A percentile compares a stretch with the other conserved stretches of the same genome.
phyloP scores from a whole-genome alignment of 805 yeast genomes.

The Henningerozyma blattae region DNA sequence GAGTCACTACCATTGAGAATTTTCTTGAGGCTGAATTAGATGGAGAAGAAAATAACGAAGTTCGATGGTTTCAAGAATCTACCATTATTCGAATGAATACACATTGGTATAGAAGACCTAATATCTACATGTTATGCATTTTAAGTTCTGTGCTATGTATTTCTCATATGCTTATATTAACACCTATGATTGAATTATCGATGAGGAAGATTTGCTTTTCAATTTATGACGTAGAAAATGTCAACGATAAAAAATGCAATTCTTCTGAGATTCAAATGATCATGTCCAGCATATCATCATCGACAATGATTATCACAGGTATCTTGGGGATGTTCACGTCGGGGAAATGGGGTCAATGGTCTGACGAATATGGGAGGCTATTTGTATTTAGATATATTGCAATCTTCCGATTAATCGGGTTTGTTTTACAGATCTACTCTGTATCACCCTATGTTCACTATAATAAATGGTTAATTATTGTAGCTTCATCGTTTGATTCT shows the following conservation, averaged over 20 bases:
- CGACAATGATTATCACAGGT: conserved; percentile 30
- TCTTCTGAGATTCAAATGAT: conserved; percentile 30
- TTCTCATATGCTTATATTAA: conserved; percentile 27
- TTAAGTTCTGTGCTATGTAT: conserved; percentile 33
- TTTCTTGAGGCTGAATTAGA: too few species aligned
- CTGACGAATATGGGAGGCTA: conserved; percentile 56
- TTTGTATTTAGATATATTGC: conserved; percentile 31
- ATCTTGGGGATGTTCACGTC: conserved; percentile 38
- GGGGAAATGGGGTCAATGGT: conserved; percentile 50
- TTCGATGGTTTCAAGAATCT: too few species aligned
- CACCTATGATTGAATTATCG: conserved; percentile 28
- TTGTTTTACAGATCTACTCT: conserved; percentile 9
- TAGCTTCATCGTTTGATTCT: conserved; percentile 34
- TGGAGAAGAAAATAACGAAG: too few species aligned
- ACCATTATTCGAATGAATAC: too few species aligned
- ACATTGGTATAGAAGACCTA: conserved; percentile 51
- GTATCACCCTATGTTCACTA: conserved; percentile 28
- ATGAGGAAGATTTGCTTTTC: conserved; percentile 32
- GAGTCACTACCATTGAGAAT: too few species aligned
- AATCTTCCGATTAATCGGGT: conserved; percentile 13
- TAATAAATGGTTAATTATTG: conserved; percentile 29
- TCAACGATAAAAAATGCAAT: conserved; percentile 21
- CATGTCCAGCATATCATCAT: conserved; percentile 39
- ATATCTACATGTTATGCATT: conserved; percentile 36
- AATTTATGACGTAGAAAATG: conserved; percentile 11